Percentiles rank a stretch among this genome's conserved stretches.
These are phyloP conservation scores for Stagonosporopsis rhizophila DNA, from an alignment of 2,329 filamentous ascomycete genomes.

Conservation along the genomic window DNA sequence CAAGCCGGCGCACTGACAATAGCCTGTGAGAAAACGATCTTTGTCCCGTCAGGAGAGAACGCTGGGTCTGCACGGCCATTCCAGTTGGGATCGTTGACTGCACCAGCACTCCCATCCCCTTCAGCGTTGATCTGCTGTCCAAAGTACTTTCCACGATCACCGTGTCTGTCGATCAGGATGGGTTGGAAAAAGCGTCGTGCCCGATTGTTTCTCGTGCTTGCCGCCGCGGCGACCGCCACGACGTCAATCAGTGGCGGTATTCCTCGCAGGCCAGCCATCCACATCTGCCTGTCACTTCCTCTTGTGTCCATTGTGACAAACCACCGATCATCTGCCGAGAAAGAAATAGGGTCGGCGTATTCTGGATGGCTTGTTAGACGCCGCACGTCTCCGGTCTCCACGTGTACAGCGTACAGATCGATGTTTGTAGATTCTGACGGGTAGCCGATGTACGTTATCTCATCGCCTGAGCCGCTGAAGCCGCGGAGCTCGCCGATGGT, in stretches of 20 bases:
- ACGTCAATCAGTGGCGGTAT: constrained; percentile 54
- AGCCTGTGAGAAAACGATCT: constrained; percentile 54
- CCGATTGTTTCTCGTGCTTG: constrained; percentile 58
- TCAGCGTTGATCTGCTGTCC: constrained; percentile 53
- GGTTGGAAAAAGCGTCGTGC: constrained; percentile 57
- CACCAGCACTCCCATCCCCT: constrained; percentile 19
- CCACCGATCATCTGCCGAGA: constrained; percentile 56
- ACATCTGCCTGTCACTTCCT: constrained; percentile 53
- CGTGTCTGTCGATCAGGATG: constrained; percentile 53
- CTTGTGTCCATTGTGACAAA: constrained; percentile 55
- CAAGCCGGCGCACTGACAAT: constrained; percentile 52
- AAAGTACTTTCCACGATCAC: constrained; percentile 55
- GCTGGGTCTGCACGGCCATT: constrained; percentile 57
- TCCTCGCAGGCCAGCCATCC: constrained; percentile 50
- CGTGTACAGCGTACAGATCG: constrained; percentile 54
- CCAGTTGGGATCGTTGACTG: constrained; percentile 57
- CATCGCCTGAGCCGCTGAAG: constrained; percentile 53
- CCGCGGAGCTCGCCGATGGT: constrained; percentile 55
- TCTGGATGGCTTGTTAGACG: constrained; percentile 55
- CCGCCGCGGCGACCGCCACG: constrained; percentile 21
- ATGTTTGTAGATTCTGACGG: constrained; percentile 55
- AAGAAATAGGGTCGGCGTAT: constrained; percentile 54
- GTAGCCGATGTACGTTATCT: constrained; percentile 54
- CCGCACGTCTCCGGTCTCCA: constrained; percentile 51
- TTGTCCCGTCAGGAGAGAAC: constrained; percentile 53